Evolutionary conservation across 352 stramenopile species (phyloP).

Genomic region (Bremia lactucae): DNA sequence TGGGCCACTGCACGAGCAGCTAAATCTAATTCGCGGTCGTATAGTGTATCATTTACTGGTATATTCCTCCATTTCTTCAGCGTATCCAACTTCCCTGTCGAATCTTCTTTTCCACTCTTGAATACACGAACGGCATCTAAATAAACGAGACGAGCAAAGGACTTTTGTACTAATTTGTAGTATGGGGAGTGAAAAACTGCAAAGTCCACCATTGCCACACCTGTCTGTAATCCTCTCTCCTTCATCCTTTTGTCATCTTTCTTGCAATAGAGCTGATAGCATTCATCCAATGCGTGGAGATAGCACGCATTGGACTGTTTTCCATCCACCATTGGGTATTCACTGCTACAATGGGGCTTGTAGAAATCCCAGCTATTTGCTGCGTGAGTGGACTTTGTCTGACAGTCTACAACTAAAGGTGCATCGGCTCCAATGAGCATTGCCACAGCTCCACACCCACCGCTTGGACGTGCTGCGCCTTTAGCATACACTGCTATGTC

Average conservation of each 20-base stretch:
- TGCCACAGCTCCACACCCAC: conserved; percentile 90
- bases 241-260: conserved; percentile 44
- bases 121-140: conserved; percentile 37
- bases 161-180: conserved; percentile 98
- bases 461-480: conserved; percentile 83
- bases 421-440: conserved; percentile 94
- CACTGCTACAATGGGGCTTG: conserved; percentile 86
- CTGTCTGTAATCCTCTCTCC: conserved; percentile 3
- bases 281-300: conserved; percentile 91
- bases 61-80: conserved; percentile 63
- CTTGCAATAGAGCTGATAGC: conserved; percentile 86
- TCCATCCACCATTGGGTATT: conserved; percentile 96
- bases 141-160: conserved; percentile 84
- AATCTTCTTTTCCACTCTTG: conserved; percentile 6
- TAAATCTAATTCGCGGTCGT: conserved; percentile 86
- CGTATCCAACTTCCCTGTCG: conserved; percentile 19
- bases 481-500: conserved; percentile 96
- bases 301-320: conserved; percentile 92
- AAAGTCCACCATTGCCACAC: conserved; percentile 80
- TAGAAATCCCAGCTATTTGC: conserved; percentile 97
- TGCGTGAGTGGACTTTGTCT: conserved; percentile 85
- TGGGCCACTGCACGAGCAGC: conserved; percentile 71
- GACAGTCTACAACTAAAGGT: conserved; percentile 85
- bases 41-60: conserved; percentile 87
- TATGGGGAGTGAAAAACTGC: conserved; percentile 97